Evolutionary conservation across 257 asterid species (phyloP).

Genomic region (Lycium ferocissimum): DNA sequence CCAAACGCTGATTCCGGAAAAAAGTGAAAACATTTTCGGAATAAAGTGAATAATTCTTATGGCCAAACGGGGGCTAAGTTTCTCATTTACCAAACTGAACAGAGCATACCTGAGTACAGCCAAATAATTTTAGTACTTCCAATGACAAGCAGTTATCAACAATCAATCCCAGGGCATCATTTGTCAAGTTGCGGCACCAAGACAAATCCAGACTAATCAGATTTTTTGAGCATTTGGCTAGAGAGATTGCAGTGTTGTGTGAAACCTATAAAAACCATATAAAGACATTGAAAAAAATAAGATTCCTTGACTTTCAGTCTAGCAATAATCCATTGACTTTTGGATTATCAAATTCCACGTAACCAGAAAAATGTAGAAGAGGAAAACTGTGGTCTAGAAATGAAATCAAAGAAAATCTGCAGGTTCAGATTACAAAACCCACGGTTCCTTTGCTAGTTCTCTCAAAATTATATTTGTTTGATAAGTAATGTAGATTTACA

Average conservation of each 20-base stretch:
- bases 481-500: slow-evolving; percentile 8
- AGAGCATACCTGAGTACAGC: slow-evolving; percentile 80
- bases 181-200: slow-evolving; percentile 82
- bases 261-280: slow-evolving; percentile 63
- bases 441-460: background rate
- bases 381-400: background rate
- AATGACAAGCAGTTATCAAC: slow-evolving; percentile 75
- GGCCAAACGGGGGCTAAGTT: background rate
- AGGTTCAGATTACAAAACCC: background rate
- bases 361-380: background rate
- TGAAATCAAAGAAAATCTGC: background rate
- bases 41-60: too few relatives aligned
- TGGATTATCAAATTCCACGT: background rate
- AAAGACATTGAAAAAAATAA: background rate
- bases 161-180: slow-evolving; percentile 90
- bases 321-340: background rate
- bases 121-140: slow-evolving; percentile 79
- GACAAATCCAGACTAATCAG: slow-evolving; percentile 73
- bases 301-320: slow-evolving; percentile 3
- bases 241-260: slow-evolving; percentile 74
- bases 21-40: too few relatives aligned
- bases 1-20: too few relatives aligned
- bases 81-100: slow-evolving; percentile 20
- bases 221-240: slow-evolving; percentile 64
- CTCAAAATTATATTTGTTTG: background rate